A percentile compares a stretch with the other conserved stretches of the same genome.
Evolutionary conservation across 2,329 filamentous ascomycete species (phyloP).

Genomic region (Fonsecaea nubica): DNA sequence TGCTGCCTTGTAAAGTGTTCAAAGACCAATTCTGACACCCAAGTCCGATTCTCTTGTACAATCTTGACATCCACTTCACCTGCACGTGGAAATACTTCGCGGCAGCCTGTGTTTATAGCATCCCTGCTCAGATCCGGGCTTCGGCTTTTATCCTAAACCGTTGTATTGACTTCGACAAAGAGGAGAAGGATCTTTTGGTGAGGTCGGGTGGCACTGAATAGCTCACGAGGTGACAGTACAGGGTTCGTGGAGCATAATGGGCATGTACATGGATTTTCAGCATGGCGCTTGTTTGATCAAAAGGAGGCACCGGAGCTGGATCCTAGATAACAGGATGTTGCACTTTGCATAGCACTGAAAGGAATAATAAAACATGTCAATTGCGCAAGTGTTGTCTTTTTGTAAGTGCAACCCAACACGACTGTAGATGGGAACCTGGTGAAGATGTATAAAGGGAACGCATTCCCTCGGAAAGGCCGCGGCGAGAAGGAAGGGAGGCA

Average conservation of each 20-base stretch:
- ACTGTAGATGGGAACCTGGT: no score
- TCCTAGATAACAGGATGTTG: slow-evolving; percentile 1
- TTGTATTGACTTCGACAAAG: not conserved
- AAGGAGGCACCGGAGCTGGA: not conserved
- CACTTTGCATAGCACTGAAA: slow-evolving; percentile 4
- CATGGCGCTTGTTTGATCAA: slow-evolving; percentile 8
- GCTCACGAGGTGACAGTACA: not conserved
- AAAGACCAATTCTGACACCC: not conserved
- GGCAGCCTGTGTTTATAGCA: not conserved
- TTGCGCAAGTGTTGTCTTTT: not conserved
- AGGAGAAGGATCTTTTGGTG: not conserved
- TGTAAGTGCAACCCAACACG: no score
- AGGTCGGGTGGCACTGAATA: not conserved
- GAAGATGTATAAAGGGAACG: no score
- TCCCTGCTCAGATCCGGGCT: not conserved
- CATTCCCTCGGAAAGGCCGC: no score
- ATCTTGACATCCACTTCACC: slow-evolving; percentile 4
- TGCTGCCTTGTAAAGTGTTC: slow-evolving; percentile 45
- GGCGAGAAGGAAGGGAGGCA: no score
- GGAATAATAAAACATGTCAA: not conserved
- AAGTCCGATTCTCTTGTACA: slow-evolving; percentile 15
- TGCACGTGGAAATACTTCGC: not conserved
- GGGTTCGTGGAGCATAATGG: slow-evolving; percentile 1
- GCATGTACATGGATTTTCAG: not conserved
- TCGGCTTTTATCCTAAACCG: not conserved